A percentile compares a stretch with the other conserved stretches of the same genome.
phyloP scores from a whole-genome alignment of 176 grass and related monocot species.

The Miscanthus lutarioriparius region DNA sequence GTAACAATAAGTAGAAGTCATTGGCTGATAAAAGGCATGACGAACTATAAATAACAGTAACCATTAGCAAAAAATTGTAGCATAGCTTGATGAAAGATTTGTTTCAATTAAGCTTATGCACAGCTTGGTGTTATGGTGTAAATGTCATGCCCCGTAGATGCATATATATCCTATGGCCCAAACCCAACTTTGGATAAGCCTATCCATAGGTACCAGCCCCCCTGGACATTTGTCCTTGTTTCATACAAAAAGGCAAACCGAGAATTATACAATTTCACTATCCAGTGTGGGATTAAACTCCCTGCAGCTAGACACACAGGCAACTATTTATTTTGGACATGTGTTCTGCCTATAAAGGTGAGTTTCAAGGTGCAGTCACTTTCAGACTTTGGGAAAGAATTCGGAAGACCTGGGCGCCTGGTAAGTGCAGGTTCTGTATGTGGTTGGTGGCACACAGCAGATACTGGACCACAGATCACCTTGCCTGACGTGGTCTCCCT shows the following conservation, averaged over 20 bases:
- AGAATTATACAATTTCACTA: not conserved
- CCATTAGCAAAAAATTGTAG: constrained; percentile 17
- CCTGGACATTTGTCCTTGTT: not conserved
- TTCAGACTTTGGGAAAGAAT: too few species aligned
- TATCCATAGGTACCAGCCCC: not conserved
- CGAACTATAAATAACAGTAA: not conserved
- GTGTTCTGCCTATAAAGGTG: not conserved
- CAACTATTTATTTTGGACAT: not conserved
- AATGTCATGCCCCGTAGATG: not conserved
- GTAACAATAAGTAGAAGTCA: constrained; percentile 39
- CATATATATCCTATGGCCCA: not conserved
- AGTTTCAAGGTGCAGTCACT: too few species aligned
- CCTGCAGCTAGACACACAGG: not conserved
- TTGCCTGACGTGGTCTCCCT: too few species aligned
- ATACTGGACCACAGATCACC: too few species aligned
- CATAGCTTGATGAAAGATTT: constrained; percentile 6
- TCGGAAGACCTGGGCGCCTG: too few species aligned
- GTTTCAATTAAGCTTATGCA: not conserved
- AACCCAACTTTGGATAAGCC: not conserved
- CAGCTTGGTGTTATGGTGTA: not conserved
- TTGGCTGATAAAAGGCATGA: constrained; percentile 30
- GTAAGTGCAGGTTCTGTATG: too few species aligned
- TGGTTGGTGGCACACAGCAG: too few species aligned
- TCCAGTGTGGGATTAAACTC: not conserved
- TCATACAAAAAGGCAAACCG: not conserved